Percentiles rank a stretch among this genome's conserved stretches.
phyloP scores from a whole-genome alignment of 306 rosid species.

The Pterocarpus santalinus region DNA sequence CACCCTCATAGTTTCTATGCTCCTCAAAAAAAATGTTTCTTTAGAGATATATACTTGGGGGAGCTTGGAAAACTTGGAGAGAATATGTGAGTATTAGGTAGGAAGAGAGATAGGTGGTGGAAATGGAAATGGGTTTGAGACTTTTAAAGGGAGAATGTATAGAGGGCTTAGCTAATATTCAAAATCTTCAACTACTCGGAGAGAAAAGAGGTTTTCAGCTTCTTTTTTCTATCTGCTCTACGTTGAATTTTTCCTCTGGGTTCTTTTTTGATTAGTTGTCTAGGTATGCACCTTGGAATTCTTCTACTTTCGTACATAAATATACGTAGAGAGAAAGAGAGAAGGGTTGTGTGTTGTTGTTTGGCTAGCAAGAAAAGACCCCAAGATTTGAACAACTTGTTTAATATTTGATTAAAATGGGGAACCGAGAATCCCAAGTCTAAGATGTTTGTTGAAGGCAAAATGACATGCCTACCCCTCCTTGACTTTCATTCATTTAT shows the following conservation, averaged over 20 bases:
- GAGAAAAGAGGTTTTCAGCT: slow-evolving; percentile 39
- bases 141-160: slow-evolving; percentile 27
- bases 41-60: slow-evolving; percentile 15
- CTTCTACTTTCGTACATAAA: not conserved
- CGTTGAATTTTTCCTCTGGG: slow-evolving; percentile 40
- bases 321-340: slow-evolving; percentile 4
- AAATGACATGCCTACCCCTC: slow-evolving; percentile 63
- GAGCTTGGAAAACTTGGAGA: slow-evolving; percentile 27
- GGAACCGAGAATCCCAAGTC: slow-evolving; percentile 54
- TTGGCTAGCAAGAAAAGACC: slow-evolving; percentile 39
- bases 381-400: slow-evolving; percentile 9
- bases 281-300: slow-evolving; percentile 34
- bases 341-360: slow-evolving; percentile 30
- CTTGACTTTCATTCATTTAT: slow-evolving; percentile 54
- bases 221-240: slow-evolving; percentile 41
- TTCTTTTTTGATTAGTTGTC: slow-evolving; percentile 40
- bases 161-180: slow-evolving; percentile 40
- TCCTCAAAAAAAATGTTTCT: not conserved
- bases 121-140: slow-evolving; percentile 32
- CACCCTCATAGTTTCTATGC: slow-evolving; percentile 28
- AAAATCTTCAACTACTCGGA: slow-evolving; percentile 57
- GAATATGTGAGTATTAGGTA: slow-evolving; percentile 43
- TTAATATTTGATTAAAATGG: slow-evolving; percentile 31
- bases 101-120: slow-evolving; percentile 35
- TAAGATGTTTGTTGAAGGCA: slow-evolving; percentile 44